Base-by-base conservation (phyloP, 257 asterid species). In the Solanum arcanum region DNA sequence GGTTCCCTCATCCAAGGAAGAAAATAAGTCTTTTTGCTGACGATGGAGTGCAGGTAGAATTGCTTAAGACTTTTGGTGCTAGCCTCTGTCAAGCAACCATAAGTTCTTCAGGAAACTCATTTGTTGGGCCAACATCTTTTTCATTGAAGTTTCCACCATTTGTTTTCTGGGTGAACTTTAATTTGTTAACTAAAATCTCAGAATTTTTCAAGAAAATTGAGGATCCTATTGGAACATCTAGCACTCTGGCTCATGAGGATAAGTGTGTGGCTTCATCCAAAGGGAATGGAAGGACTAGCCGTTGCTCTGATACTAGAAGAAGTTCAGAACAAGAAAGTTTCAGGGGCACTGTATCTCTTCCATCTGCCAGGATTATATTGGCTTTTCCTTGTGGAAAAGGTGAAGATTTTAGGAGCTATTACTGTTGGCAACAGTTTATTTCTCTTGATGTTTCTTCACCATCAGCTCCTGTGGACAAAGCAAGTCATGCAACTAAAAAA, bases 361-460 rank as follows among this genome's bases (percentile, higher is more conserved):
- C 93, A 90, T 91, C 91, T 92, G 95, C 97, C 82, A 94, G 99
- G 91, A 94, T 97, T 83, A 90, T 97, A 76, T 86, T 97, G 73
- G 92, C 94, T 92, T 94, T 95, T 78, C 97, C 99, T 87, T 89
- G 27, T 52, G 87, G 86, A 87, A 93, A 89, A 78, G 87, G 44
- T 59, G 89, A 84, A 77, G 89, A 85, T 87, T 88, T 82, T 77
- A 89, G 92, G 91, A 90, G 94, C 91, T 93, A 93, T 86, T 90
- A 93, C 85, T 93, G 91, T 80, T 92, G 93, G 91, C 83, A 90
- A 88, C 96, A 95, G 86, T 95, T 95, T 91, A 91, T 96, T 88
- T 96, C 93, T 86, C 89, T 97, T 86, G 98, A 97, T 86, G 84
- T 96, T 75, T 86, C 92, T 88, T 92, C 93, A 11, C 91, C 94